A percentile compares a stretch with the other conserved stretches of the same genome.
phyloP scores from a whole-genome alignment of 2,329 filamentous ascomycete genomes.

The Colletotrichum musae region DNA sequence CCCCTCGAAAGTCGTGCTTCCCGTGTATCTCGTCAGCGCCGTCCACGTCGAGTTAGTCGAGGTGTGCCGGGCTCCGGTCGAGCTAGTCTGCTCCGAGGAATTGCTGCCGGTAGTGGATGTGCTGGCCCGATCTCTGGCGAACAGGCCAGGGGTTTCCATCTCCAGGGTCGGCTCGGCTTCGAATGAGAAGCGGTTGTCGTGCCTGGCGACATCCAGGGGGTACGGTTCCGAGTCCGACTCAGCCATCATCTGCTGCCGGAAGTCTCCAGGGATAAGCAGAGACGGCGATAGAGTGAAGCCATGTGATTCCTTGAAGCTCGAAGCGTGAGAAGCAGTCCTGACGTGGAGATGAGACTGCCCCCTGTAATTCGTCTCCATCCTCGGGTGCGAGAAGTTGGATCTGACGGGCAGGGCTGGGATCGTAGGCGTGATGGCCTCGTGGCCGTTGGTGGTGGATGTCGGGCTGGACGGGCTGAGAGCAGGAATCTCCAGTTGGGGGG shows the following conservation, averaged over 20 bases:
- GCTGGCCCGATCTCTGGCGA: constrained; percentile 63
- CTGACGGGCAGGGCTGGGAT: constrained; percentile 51
- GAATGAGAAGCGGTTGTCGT: constrained; percentile 51
- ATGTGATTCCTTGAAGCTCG: constrained; percentile 71
- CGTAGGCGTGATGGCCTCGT: constrained; percentile 63
- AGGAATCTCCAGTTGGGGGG: constrained; percentile 57
- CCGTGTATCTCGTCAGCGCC: constrained; percentile 67
- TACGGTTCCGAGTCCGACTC: constrained; percentile 39
- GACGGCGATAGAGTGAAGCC: constrained; percentile 73
- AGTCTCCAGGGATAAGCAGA: constrained; percentile 74
- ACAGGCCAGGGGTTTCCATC: constrained; percentile 51
- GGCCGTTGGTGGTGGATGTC: constrained; percentile 55
- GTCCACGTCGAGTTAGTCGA: constrained; percentile 69
- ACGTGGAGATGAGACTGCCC: constrained; percentile 50
- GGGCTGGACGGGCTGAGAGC: constrained; percentile 66
- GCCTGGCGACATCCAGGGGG: constrained; percentile 52
- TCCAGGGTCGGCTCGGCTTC: constrained; percentile 53
- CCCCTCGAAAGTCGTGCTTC: constrained; percentile 61
- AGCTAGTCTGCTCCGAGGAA: constrained; percentile 62
- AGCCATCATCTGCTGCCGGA: constrained; percentile 64
- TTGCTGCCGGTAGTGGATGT: constrained; percentile 69
- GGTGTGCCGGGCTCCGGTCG: constrained; percentile 65
- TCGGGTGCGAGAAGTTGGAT: constrained; percentile 68
- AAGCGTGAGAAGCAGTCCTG: constrained; percentile 62
- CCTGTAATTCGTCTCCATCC: constrained; percentile 51